Evolutionary conservation across 1,284 basidiomycete species (phyloP).

Genomic region (Apiotrichum laibachii): DNA sequence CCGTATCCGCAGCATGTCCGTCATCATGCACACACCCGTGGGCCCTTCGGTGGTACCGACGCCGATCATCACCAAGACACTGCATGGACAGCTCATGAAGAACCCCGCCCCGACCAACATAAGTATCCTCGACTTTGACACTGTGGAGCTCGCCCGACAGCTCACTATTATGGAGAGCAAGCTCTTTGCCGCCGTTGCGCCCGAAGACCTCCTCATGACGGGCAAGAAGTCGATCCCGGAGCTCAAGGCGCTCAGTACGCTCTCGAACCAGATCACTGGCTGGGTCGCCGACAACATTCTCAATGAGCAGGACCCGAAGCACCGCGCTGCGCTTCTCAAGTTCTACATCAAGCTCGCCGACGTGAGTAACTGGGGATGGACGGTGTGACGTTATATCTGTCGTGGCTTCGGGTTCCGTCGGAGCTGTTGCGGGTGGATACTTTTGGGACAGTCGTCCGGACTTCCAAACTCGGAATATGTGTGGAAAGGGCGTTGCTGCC

Average conservation of each 20-base stretch:
- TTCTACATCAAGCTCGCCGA: slow-evolving; percentile 93
- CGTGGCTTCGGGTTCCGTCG: too few relatives aligned
- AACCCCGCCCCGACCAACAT: slow-evolving; percentile 59
- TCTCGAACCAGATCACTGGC: slow-evolving; percentile 87
- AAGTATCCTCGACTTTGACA: slow-evolving; percentile 84
- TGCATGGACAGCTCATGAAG: slow-evolving; percentile 58
- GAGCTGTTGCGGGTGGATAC: too few relatives aligned
- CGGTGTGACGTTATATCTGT: too few relatives aligned
- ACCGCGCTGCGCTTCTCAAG: slow-evolving; percentile 76
- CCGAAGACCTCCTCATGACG: slow-evolving; percentile 84
- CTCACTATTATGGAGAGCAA: slow-evolving; percentile 88
- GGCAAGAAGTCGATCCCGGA: slow-evolving; percentile 71
- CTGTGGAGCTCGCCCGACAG: slow-evolving; percentile 88
- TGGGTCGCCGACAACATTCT: slow-evolving; percentile 94
- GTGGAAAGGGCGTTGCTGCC: too few relatives aligned
- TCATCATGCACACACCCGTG: slow-evolving; percentile 9
- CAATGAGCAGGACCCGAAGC: slow-evolving; percentile 77
- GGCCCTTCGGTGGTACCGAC: slow-evolving; percentile 37
- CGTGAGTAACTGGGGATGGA: slow-evolving; percentile 57
- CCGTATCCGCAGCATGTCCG: slow-evolving; percentile 15
- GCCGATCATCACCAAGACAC: slow-evolving; percentile 77
- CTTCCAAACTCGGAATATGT: too few relatives aligned
- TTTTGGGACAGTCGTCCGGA: too few relatives aligned
- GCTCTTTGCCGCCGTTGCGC: slow-evolving; percentile 82
- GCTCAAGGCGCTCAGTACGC: slow-evolving; percentile 83